Base-by-base conservation (phyloP, 179 eudicot genomes). In the Silene noctiflora region DNA sequence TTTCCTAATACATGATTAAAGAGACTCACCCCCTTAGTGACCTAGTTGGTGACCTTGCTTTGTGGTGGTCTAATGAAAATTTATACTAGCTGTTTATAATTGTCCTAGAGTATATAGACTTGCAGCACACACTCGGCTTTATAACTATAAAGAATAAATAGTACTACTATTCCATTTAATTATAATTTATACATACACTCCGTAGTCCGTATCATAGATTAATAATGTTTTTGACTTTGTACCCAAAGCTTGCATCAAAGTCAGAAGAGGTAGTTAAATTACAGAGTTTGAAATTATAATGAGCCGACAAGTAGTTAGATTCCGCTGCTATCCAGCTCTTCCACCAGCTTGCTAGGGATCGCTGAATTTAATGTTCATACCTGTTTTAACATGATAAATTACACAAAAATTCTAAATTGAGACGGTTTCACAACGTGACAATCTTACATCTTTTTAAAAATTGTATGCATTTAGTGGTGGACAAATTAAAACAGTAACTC, bases 261-360 rank as follows among this genome's bases (percentile, higher is more conserved):
- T 82, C 84, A 82, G 55, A 56, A 71, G 69, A 56, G 11, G 84
- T 78, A 27, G 81, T 75, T 78, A 71, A 78, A 29, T n/a, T n/a
- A 46, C 58, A 70, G 56, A n/a, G 8, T 9, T 19, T 69, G 62
- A 31, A 67, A 69, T 77, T 25, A 71, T 71, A 35, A 71, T 70
- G 12, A 16, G 70, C 84, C 53, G 60, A 72, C 72, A 53, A 75
- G 71, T 81, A 31, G 77, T 39, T 61, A 69, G 31, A 44, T 61
- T 42, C 71, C 60, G 21, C 67, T 63, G 25, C 33, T 29, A 29
- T 29, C 33, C 33, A 29, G 33, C 33, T 29, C 31, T 80, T 55
- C 59, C 77, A 67, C 73, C 72, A 80, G n/a, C n/a, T n/a, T n/a
- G 29, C 62, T 61, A 29, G 27, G 63, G 59, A 55, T 59, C 64